Percentiles rank a stretch among this genome's conserved stretches.
phyloP scores from a whole-genome alignment of 2,329 filamentous ascomycete species.

The Arachnomyces sp. region DNA sequence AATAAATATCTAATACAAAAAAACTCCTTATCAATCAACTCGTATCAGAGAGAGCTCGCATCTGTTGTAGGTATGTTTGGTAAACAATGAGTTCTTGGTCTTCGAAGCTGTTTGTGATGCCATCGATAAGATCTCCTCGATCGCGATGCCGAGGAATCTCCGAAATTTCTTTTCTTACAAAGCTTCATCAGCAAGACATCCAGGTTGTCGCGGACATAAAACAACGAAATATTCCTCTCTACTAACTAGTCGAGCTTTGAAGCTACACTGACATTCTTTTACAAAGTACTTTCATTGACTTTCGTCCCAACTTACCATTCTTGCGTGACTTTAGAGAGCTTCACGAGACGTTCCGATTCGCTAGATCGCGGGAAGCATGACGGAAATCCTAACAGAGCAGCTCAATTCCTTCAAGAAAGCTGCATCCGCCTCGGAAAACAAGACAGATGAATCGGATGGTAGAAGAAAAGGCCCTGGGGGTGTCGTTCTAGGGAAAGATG shows the following conservation, averaged over 20 bases:
- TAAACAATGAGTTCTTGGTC: no score
- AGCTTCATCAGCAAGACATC: not conserved
- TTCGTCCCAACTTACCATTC: not conserved
- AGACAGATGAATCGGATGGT: slow-evolving; percentile 13
- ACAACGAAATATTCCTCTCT: no score
- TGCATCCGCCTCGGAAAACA: slow-evolving; percentile 14
- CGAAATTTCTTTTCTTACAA: not conserved
- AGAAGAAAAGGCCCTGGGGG: slow-evolving; percentile 34
- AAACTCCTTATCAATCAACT: no score
- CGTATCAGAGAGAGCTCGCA: no score
- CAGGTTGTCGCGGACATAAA: no score
- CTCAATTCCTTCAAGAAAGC: slow-evolving; percentile 10
- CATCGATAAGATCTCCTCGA: not conserved
- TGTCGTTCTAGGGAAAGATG: slow-evolving; percentile 44
- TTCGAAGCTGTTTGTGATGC: not conserved
- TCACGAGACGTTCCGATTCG: no score
- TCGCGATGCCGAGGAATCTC: no score
- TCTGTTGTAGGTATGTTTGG: no score
- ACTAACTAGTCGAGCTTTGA: no score
- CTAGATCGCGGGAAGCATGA: slow-evolving; percentile 8
- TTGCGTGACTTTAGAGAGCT: no score
- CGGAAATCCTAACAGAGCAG: slow-evolving; percentile 19
- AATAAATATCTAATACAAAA: no score
- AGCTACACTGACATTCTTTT: not conserved
- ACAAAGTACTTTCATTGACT: not conserved